Conservation (phyloP, 1,284 basidiomycete species). For the Schizopora paradoxa region DNA sequence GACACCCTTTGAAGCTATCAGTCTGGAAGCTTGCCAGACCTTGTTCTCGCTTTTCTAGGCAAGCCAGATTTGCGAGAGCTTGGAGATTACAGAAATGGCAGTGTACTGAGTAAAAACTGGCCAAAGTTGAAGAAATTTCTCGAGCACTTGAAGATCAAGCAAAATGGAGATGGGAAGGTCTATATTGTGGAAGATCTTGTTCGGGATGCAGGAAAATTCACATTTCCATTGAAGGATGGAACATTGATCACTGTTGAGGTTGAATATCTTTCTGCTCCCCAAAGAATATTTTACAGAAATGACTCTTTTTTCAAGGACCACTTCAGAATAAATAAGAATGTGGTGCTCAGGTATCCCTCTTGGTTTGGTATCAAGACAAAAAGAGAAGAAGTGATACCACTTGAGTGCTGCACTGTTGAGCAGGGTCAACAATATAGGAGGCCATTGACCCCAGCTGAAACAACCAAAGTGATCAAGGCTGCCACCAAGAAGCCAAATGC, state of each 20-base stretch:
- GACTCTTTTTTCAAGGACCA: conserved; percentile 29
- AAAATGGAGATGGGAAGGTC: conserved; percentile 22
- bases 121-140: conserved; percentile 30
- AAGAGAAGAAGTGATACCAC: conserved; percentile 37
- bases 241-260: conserved; percentile 31
- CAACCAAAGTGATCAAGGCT: conserved; percentile 37
- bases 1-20: too few species aligned
- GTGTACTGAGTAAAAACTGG: conserved; percentile 20
- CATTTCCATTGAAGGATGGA: conserved; percentile 30
- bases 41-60: conserved; percentile 25
- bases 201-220: conserved; percentile 25
- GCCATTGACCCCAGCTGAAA: conserved; percentile 35
- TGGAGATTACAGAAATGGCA: conserved; percentile 14
- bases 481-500: conserved; percentile 36
- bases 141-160: conserved; percentile 25
- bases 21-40: conserved; percentile 26
- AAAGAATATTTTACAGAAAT: background rate
- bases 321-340: conserved; percentile 30
- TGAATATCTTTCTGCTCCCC: too few species aligned
- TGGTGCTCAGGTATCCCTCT: conserved; percentile 28
- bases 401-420: conserved; percentile 42
- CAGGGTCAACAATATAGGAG: conserved; percentile 45
- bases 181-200: conserved; percentile 28
- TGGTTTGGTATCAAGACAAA: conserved; percentile 36
- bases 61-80: conserved; percentile 25